Base-by-base conservation (phyloP, 2,329 filamentous ascomycete species). In the Beauveria asiatica region DNA sequence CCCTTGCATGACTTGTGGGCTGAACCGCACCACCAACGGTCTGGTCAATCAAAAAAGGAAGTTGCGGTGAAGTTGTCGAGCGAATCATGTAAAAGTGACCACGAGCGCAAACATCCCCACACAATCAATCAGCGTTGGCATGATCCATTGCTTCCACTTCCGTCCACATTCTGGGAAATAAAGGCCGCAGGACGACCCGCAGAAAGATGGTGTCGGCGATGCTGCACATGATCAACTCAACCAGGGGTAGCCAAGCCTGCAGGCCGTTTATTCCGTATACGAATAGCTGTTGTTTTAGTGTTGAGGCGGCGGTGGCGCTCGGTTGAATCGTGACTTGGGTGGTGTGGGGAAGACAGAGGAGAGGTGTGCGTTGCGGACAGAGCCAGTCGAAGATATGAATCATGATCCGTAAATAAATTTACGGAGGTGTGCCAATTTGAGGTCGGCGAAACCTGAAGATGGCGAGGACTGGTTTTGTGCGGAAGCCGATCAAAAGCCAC, bases 271-370 rank as follows among this genome's bases (percentile, higher is more conserved):
- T 44, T 51, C 46, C 46, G 25, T 45, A 50, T 37, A 17, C 27
- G 45, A 37, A 37, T 37, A 37, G 33, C 33, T 50, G 27, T 6
- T 27, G n/a, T 39, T 49, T 21, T 21, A 46, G 30, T 44, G 45
- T 58, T 59, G 56, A 44, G 56, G 56, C 51, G 51, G 37, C 48
- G 46, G 48, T 48, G 56, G 56, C 39, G 56, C 56, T 59, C 39
- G 56, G 46, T 59, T 59, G 56, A 51, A 59, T 59, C 56, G 48
- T 16, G 54, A 30, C 56, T 37, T 58, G 44, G 54, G 48, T 59
- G 56, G 56, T 42, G 56, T 51, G 46, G 48, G 23, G 37, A 30
- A 42, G 25, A 39, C 27, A 30, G 13, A 23, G 25, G 13, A 23
- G 25, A 45, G 41, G 25, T 30, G 52, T 30, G 39, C 30, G 19